These are phyloP conservation scores for Globisporangium viniferum DNA, from an alignment of 352 stramenopile species.

Conservation along the genomic window DNA sequence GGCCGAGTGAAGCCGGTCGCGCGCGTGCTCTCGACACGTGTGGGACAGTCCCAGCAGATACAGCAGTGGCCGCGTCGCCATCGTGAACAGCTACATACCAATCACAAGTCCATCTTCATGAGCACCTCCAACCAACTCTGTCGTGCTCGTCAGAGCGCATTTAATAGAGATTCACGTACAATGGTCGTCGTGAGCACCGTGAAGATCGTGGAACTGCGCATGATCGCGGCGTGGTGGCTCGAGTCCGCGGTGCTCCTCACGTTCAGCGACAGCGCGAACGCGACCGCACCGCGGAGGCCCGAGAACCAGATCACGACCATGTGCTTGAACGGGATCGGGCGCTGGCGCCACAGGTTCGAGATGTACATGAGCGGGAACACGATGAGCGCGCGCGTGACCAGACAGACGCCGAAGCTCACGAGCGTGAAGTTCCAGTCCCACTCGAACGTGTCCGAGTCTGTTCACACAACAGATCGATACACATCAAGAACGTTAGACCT, in stretches of 20 bases:
- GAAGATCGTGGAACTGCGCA: conserved; percentile 66
- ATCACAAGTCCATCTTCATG: not conserved
- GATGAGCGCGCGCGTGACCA: conserved; percentile 27
- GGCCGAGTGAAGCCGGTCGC: conserved; percentile 10
- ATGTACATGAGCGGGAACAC: conserved; percentile 32
- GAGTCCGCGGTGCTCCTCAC: conserved; percentile 37
- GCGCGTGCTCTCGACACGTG: conserved; percentile 24
- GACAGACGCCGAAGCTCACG: conserved; percentile 24
- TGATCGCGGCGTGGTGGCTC: conserved; percentile 45
- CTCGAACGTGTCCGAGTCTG: conserved; percentile 26
- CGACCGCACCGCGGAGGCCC: conserved; percentile 76
- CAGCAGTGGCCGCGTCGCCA: conserved; percentile 26
- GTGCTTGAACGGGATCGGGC: conserved; percentile 31
- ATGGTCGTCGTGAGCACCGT: conserved; percentile 67
- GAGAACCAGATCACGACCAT: conserved; percentile 76
- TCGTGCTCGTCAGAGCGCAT: no score
- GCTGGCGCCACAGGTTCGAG: conserved; percentile 25
- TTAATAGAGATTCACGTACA: conserved; percentile 1
- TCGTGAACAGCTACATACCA: conserved; percentile 25
- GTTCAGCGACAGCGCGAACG: conserved; percentile 86
- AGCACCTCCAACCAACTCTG: not conserved
- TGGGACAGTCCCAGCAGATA: conserved; percentile 23
- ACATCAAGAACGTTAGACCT: not conserved
- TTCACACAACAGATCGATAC: not conserved
- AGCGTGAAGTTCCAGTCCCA: conserved; percentile 45